phyloP scores from a whole-genome alignment of 2,329 filamentous ascomycete genomes.

The Pseudocercospora cruenta region DNA sequence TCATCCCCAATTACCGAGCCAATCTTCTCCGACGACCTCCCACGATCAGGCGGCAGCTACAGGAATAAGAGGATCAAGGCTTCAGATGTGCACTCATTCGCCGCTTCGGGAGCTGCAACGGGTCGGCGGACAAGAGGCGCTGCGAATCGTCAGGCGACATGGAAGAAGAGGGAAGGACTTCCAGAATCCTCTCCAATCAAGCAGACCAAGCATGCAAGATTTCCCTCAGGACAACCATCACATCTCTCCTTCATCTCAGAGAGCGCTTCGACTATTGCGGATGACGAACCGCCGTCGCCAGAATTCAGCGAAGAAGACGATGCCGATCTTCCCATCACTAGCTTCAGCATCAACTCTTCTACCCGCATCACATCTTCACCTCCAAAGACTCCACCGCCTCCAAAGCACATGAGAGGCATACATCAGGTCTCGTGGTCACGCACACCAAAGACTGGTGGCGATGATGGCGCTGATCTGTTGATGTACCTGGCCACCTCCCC shows the following conservation, averaged over 20 bases:
- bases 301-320: slow-evolving; percentile 78
- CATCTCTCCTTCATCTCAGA: slow-evolving; percentile 79
- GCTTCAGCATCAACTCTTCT: slow-evolving; percentile 64
- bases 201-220: slow-evolving; percentile 72
- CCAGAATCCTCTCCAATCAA: slow-evolving; percentile 87
- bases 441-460: slow-evolving; percentile 61
- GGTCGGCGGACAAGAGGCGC: slow-evolving; percentile 37
- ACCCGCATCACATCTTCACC: slow-evolving; percentile 68
- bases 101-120: slow-evolving; percentile 36
- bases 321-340: slow-evolving; percentile 74
- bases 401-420: slow-evolving; percentile 46
- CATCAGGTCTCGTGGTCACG: slow-evolving; percentile 47
- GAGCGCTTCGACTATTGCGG: slow-evolving; percentile 65
- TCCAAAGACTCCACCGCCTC: slow-evolving; percentile 74
- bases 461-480: slow-evolving; percentile 82
- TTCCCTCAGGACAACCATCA: slow-evolving; percentile 68
- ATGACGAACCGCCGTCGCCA: slow-evolving; percentile 59
- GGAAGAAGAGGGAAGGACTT: slow-evolving; percentile 77
- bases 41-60: slow-evolving; percentile 67
- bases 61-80: slow-evolving; percentile 37
- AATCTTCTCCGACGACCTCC: slow-evolving; percentile 81
- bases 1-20: slow-evolving; percentile 83
- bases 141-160: slow-evolving; percentile 57
- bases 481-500: slow-evolving; percentile 92
- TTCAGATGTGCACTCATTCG: slow-evolving; percentile 25